Base-by-base conservation (phyloP, 73 alveolate species). In the Paramecium caudatum region DNA sequence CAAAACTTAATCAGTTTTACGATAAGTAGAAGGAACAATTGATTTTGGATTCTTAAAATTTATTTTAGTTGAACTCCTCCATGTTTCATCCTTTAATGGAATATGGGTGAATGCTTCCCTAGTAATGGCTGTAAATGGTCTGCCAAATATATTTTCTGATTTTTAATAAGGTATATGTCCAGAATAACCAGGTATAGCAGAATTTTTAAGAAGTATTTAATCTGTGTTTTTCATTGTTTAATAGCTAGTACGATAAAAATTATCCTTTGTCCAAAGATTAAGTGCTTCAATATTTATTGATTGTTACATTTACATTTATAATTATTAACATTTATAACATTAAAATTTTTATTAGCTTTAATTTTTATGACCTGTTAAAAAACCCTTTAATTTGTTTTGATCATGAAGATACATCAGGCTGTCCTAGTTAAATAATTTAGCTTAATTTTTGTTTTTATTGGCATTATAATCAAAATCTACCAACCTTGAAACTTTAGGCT, bases 91-190 rank as follows among this genome's bases (percentile, higher is more conserved):
- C 0, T n/a, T 0, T 9, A 50, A 7, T 50, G 78, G 45, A 3
- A 50, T 21, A 16, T n/a, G 19, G 30, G 21, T 50, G 30, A 49
- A n/a, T 7, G 78, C 41, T 0, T 19, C 19, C 1, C 19, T 16
- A 25, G 34, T 48, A 2, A 48, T 48, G 0, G 0, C 19, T 19
- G 15, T 25, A 50, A 50, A 21, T 0, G 70, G 70, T 19, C 70
- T 17, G 0, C 0, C 43, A 16, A 25, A 50, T 25, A 49, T 49
- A 49, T 49, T 49, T 49, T 49, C 70, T 49, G 70, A 49, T 49
- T 49, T 49, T 5, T 30, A 21, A 49, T 49, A 49, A 21, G 70
- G 70, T 7, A 49, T 49, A 49, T 49, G 70, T 1, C 70, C 70
- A 49, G 70, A 10, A 7, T 19, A 50, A 3, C 7, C 43, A 15